These are phyloP conservation scores for Didymella pinodella DNA, from an alignment of 2,329 filamentous ascomycete species.

Conservation along the genomic window DNA sequence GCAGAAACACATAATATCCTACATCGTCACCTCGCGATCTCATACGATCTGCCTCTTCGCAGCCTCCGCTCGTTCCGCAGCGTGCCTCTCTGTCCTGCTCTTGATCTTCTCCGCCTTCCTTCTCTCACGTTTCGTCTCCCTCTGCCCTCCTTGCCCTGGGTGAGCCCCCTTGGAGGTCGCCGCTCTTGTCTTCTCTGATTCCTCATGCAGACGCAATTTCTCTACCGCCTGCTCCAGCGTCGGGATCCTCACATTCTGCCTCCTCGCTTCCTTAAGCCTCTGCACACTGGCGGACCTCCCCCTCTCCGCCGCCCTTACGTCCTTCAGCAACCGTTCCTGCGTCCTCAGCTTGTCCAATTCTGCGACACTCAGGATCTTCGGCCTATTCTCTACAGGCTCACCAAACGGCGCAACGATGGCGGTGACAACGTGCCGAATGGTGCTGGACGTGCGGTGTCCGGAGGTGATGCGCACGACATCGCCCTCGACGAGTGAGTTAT, in stretches of 20 bases:
- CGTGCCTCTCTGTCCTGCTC: conserved; percentile 34
- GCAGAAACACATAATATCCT: conserved; percentile 16
- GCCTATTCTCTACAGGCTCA: conserved; percentile 67
- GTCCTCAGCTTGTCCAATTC: conserved; percentile 66
- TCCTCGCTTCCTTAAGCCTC: conserved; percentile 40
- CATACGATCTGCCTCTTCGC: conserved; percentile 35
- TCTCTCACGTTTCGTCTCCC: conserved; percentile 38
- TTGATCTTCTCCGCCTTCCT: conserved; percentile 35
- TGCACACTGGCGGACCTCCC: conserved; percentile 40
- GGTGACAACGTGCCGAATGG: conserved; percentile 77
- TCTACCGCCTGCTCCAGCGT: conserved; percentile 43
- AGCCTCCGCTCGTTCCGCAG: conserved; percentile 34
- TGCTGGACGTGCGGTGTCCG: conserved; percentile 70
- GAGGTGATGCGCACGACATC: conserved; percentile 77
- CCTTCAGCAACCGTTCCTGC: conserved; percentile 64
- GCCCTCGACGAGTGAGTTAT: conserved; percentile 74
- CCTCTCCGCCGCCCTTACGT: conserved; percentile 58
- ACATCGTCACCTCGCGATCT: conserved; percentile 6
- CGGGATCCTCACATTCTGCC: conserved; percentile 40
- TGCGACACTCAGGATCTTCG: conserved; percentile 69
- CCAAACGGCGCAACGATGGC: conserved; percentile 77
- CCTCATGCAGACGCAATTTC: conserved; percentile 36
- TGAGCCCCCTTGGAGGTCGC: conserved; percentile 30
- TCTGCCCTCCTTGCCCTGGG: conserved; percentile 39
- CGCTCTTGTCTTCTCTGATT: conserved; percentile 27